Base-by-base conservation (phyloP, 2,329 filamentous ascomycete genomes). In the Exophiala sp. region DNA sequence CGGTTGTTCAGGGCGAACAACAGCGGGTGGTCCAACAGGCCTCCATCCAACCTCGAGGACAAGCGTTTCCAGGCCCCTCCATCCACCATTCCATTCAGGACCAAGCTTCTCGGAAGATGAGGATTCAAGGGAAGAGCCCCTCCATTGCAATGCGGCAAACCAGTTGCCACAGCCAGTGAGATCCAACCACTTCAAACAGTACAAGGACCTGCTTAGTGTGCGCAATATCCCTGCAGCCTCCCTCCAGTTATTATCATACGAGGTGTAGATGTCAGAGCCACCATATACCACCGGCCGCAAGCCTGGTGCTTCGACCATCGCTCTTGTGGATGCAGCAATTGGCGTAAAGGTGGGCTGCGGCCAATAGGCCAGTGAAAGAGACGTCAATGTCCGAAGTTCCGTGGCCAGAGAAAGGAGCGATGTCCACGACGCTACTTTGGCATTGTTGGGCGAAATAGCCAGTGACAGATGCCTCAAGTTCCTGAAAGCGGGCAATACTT, bases 341-440 rank as follows among this genome's bases (percentile, higher is more conserved):
- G 77, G 77, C 0, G 77, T 80, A n/a, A 76, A 65, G 0, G 74
- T 77, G 1, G 80, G 80, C 16, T 70, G 66, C 2, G 79, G 79
- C 80, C 80, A 84, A 62, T 80, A 71, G 2, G 80, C 79, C 1
- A 84, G 69, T 0, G 80, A 83, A 1, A 84, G 68, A 56, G 83
- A 80, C 0, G 79, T 82, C 19, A 84, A 62, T 2, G 72, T 78
- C n/a, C 75, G 70, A 0, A 80, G 64, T 21, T 76, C 69, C 0
- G 73, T 70, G 0, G 79, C 70, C 1, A 83, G 62, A 1, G 67
- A 64, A 2, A 83, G 66, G 2, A 84, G 68, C 3, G 75, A 71
- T 11, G 70, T 64, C 80, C 80, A 84, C 9, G 71, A 77, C 19
- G 66, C 66, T 2, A 46, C 53, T 5, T 60, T 60, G n/a, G 56